A percentile compares a stretch with the other conserved stretches of the same genome.
Conservation (phyloP, 1,284 basidiomycete species). For the Pascua guehoae region DNA sequence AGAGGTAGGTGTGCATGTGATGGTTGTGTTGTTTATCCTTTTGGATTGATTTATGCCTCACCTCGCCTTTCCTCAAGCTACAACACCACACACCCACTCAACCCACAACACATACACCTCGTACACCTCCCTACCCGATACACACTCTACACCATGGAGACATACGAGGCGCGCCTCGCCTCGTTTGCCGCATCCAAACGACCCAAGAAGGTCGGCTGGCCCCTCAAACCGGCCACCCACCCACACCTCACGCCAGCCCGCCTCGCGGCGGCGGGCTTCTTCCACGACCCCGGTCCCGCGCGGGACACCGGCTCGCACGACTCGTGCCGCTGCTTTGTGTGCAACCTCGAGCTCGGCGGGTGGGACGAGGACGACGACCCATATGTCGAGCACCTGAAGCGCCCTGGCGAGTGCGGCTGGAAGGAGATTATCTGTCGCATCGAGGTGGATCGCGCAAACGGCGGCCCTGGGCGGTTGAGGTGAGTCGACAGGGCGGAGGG, state of each 20-base stretch:
- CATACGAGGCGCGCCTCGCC: constrained; percentile 31
- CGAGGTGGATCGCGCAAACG: constrained; percentile 36
- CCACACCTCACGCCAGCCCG: constrained; percentile 61
- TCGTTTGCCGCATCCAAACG: constrained; percentile 29
- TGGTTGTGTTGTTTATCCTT: too few species aligned
- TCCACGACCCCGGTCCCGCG: constrained; percentile 50
- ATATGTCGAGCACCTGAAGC: constrained; percentile 64
- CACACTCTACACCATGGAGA: constrained; percentile 29
- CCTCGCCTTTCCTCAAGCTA: background rate
- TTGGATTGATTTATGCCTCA: too few species aligned
- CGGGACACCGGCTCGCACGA: constrained; percentile 19
- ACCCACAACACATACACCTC: too few species aligned
- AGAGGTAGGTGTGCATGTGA: too few species aligned
- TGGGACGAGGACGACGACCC: constrained; percentile 80
- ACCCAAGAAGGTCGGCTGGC: constrained; percentile 41
- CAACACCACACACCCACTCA: background rate
- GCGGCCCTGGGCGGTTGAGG: constrained; percentile 13
- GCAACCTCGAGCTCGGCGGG: constrained; percentile 67
- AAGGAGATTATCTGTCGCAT: constrained; percentile 68
- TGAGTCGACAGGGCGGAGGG: background rate
- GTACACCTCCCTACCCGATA: background rate
- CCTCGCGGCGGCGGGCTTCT: constrained; percentile 79
- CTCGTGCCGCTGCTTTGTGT: constrained; percentile 63
- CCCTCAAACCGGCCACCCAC: constrained; percentile 28
- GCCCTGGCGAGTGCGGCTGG: constrained; percentile 70